A percentile compares a stretch with the other conserved stretches of the same genome.
Conservation (phyloP, 2,329 filamentous ascomycete species). For the Colletotrichum ledebouriae region DNA sequence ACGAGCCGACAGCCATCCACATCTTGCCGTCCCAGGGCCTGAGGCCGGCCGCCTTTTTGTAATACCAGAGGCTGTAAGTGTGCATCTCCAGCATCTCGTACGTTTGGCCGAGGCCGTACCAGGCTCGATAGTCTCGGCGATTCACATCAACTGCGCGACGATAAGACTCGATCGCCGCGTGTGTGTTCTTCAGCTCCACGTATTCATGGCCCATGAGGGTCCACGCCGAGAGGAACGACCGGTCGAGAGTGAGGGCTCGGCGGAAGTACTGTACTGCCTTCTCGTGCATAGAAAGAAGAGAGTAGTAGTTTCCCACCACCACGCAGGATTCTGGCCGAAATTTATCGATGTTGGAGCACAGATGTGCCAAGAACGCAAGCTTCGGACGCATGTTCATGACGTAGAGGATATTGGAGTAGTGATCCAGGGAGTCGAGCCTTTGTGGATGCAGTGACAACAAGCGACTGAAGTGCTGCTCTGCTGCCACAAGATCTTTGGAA, state of each 20-base stretch:
- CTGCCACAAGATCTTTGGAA: conserved; percentile 81
- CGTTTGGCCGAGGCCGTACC: conserved; percentile 97
- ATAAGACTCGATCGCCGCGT: conserved; percentile 97
- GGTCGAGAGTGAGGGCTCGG: conserved; percentile 89
- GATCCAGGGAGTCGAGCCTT: conserved; percentile 89
- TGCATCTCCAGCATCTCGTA: conserved; percentile 99
- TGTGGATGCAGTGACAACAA: conserved; percentile 81
- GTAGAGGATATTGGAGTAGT: conserved; percentile 98
- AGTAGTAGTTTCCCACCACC: conserved; percentile 98
- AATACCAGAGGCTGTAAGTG: conserved; percentile 97
- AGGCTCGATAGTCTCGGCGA: conserved; percentile 94
- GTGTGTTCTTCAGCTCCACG: conserved; percentile 97
- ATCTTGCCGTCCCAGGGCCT: conserved; percentile 98
- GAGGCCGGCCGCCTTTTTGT: conserved; percentile 92
- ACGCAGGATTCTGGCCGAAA: conserved; percentile 98
- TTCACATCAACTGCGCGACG: conserved; percentile 96
- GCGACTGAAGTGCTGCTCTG: conserved; percentile 79
- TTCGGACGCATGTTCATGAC: conserved; percentile 91
- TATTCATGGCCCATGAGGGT: conserved; percentile 99
- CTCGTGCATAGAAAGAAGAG: conserved; percentile 92
- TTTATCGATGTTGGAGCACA: conserved; percentile 92
- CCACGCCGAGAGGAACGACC: conserved; percentile 94
- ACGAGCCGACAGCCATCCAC: conserved; percentile 97
- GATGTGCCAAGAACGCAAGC: conserved; percentile 90
- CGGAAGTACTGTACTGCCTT: conserved; percentile 99